These are phyloP conservation scores for Colletotrichum cereale DNA, from an alignment of 2,329 filamentous ascomycete species.

Conservation along the genomic window DNA sequence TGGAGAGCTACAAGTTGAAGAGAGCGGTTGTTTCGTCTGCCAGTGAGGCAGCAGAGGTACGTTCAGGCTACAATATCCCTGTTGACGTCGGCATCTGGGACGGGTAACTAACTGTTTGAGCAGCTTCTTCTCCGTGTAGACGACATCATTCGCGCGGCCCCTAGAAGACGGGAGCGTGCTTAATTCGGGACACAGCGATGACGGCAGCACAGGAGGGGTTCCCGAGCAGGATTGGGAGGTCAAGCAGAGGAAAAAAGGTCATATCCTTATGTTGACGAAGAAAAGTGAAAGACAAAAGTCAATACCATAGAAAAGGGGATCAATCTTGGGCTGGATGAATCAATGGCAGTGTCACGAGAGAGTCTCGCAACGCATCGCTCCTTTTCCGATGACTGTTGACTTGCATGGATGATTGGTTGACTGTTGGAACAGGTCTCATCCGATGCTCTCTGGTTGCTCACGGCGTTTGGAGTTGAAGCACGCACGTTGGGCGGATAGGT, in stretches of 20 bases:
- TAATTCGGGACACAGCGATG: conserved; percentile 51
- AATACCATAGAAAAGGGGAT: conserved; percentile 39
- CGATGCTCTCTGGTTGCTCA: background rate
- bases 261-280: conserved; percentile 27
- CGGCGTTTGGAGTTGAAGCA: background rate
- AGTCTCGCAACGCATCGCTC: background rate
- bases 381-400: background rate
- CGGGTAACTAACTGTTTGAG: conserved; percentile 35
- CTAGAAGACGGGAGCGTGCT: conserved; percentile 83
- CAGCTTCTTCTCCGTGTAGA: conserved; percentile 93
- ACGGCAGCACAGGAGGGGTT: conserved; percentile 25
- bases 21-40: conserved; percentile 96
- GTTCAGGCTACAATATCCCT: conserved; percentile 46
- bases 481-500: background rate
- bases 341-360: conserved; percentile 37
- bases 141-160: conserved; percentile 96
- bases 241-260: conserved; percentile 20
- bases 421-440: too few species aligned
- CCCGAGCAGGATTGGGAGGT: conserved; percentile 24
- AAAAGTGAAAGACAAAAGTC: conserved; percentile 31
- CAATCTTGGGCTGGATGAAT: conserved; percentile 38
- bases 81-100: background rate
- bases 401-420: background rate
- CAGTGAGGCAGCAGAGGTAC: conserved; percentile 94
- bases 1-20: conserved; percentile 99